Evolutionary conservation across 352 stramenopile species (phyloP), one percentile per base, ranked within the genome.

Genomic region (Pythium utonaiense): DNA sequence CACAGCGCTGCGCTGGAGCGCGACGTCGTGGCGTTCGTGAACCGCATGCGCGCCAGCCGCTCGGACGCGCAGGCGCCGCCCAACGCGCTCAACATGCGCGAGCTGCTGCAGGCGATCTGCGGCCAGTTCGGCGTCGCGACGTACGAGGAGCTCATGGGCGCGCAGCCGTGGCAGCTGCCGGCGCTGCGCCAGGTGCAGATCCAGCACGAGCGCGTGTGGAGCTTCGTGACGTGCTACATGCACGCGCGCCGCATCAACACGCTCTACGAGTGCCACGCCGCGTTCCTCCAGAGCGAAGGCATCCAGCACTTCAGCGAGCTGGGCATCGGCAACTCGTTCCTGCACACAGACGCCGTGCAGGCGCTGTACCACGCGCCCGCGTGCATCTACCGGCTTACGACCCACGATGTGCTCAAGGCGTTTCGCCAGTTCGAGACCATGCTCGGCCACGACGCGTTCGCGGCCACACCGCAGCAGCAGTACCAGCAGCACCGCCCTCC

Each of bases 301-400:
- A 71, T 93, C 21, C 68, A 58, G 6, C 70, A 77, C 28, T 91
- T 93, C 51, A 45, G 69, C 14, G 78, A 91, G 14, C 70, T 95
- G 14, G 84, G 79, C 48, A 65, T 95, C 1, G 86, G 86, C 47
- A 95, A 89, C 52, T 90, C 80, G 13, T 95, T 95, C 58, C 22
- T 89, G 28, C 76, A 84, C 42, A 82, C 82, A 1, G 82, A 93
- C 53, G 82, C 86, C n/a, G 83, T 93, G 53, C 83, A 93, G 63
- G 58, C 76, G 31, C 53, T 91, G 17, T 90, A 93, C 52, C 71
- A 76, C 17, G 64, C 64, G 1, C 73, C 83, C 0, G 56, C 67
- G 1, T 47, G 57, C 24, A 70, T 95, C 42, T 63, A 84, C 38
- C 72, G 60, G 22, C 64, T 93, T 42, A 81, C 80, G 50, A 92